Evolutionary conservation across 169 alveolate species (phyloP).

Genomic region (Plasmodium malariae): DNA sequence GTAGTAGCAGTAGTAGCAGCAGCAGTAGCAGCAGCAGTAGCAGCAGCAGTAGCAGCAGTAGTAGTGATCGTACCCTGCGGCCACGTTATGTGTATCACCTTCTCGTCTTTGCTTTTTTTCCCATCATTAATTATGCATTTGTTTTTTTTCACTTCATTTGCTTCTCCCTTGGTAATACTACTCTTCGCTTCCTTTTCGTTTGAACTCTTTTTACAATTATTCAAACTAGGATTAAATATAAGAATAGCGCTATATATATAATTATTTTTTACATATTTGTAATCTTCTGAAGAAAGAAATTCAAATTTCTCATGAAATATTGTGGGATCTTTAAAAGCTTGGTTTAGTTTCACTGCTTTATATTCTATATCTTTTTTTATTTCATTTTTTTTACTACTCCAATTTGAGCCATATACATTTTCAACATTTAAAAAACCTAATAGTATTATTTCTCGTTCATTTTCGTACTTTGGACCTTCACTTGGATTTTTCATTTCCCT

Average conservation of each 20-base stretch:
- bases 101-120: not conserved
- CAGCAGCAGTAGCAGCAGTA: too few species aligned
- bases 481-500: not conserved
- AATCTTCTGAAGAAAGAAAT: slow-evolving; percentile 37
- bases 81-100: too few species aligned
- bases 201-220: not conserved
- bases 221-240: slow-evolving; percentile 38
- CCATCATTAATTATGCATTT: not conserved
- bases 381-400: slow-evolving; percentile 37
- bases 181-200: not conserved
- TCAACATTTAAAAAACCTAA: slow-evolving; percentile 46
- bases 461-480: slow-evolving; percentile 12
- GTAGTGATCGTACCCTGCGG: too few species aligned
- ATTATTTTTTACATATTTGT: slow-evolving; percentile 44
- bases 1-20: too few species aligned
- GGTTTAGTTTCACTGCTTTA: slow-evolving; percentile 35
- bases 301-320: slow-evolving; percentile 57
- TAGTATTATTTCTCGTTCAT: slow-evolving; percentile 51
- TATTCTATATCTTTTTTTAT: slow-evolving; percentile 45
- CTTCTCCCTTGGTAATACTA: not conserved
- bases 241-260: slow-evolving; percentile 65
- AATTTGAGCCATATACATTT: slow-evolving; percentile 42
- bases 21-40: too few species aligned
- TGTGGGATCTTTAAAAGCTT: slow-evolving; percentile 37
- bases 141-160: not conserved